Conservation (phyloP, 768 basidiomycete species). For the Lactarius vividus region DNA sequence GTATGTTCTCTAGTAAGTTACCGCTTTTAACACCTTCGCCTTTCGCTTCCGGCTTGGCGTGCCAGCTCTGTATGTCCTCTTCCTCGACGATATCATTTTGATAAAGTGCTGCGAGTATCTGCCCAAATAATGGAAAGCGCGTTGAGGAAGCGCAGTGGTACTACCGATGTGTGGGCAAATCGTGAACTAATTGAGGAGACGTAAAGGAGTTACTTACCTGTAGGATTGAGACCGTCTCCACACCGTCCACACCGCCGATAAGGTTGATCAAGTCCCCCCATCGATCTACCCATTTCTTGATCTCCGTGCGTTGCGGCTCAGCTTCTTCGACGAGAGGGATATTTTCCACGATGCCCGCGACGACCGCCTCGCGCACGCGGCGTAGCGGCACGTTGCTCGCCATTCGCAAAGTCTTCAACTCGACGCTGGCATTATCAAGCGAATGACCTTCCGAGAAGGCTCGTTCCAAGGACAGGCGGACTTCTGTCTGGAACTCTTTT, state of each 20-base stretch:
- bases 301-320: constrained; percentile 59
- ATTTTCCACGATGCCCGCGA: constrained; percentile 75
- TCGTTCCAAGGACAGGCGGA: constrained; percentile 81
- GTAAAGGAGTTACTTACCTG: constrained; percentile 54
- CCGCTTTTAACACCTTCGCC: constrained; percentile 47
- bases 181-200: no score
- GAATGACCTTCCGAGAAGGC: constrained; percentile 91
- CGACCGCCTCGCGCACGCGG: constrained; percentile 85
- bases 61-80: constrained; percentile 88
- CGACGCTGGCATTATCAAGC: constrained; percentile 90
- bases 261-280: constrained; percentile 84
- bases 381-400: constrained; percentile 88
- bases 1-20: constrained; percentile 50
- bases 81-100: constrained; percentile 91
- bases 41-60: constrained; percentile 53
- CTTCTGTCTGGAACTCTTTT: constrained; percentile 72
- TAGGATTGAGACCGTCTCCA: constrained; percentile 73
- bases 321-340: constrained; percentile 61
- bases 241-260: constrained; percentile 80
- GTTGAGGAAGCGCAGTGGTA: constrained; percentile 61
- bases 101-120: constrained; percentile 83
- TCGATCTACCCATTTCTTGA: constrained; percentile 57
- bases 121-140: constrained; percentile 73
- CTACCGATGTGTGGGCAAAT: constrained; percentile 35
- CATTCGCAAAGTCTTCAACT: constrained; percentile 95